Base-by-base conservation (phyloP, 257 asterid genomes). In the Solanum dulcamara region DNA sequence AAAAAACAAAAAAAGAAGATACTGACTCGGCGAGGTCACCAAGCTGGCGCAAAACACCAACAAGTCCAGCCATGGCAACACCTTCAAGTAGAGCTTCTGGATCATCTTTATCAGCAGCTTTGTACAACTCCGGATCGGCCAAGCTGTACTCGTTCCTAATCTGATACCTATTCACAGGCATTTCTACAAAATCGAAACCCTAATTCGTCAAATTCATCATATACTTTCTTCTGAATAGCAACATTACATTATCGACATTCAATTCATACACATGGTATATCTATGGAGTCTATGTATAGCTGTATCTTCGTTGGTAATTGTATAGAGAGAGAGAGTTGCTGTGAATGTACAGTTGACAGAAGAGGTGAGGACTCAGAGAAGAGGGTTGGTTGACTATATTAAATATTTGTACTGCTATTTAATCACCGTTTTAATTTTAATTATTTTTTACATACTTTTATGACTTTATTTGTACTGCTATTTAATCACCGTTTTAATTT, bases 1-100 rank as follows among this genome's bases (percentile, higher is more conserved):
- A 6, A n/a, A 20, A 18, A 53, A 53, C 11, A 32, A 62, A 12
- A 62, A 26, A 30, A 14, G 35, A 3, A 28, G 77, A 15, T 51
- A 91, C 97, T 91, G 74, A 96, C 99, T 95, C 97, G 4, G 98
- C 98, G 11, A 96, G 97, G 93, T 96, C 99, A 14, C 99, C 98
- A 46, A 96, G 97, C 94, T 96, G 98, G 83, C 99, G 98, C 80
- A 96, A 93, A 86, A 95, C 91, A n/a, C 99, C 99, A 71, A 96
- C 98, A 83, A 96, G 91, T n/a, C 97, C 98, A 71, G 98, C 98
- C 98, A 96, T 95, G 87, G 98, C 97, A 80, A 96, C 97, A 83
- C 97, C 99, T 91, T 96, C 99, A 42, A 94, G 98, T 80, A 96
- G 72, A 87, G 98, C 98, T 92, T 96, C 98, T 22, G 99, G 99